Evolutionary conservation across 2,329 filamentous ascomycete species (phyloP).

Genomic region (Sporothrix protearum): DNA sequence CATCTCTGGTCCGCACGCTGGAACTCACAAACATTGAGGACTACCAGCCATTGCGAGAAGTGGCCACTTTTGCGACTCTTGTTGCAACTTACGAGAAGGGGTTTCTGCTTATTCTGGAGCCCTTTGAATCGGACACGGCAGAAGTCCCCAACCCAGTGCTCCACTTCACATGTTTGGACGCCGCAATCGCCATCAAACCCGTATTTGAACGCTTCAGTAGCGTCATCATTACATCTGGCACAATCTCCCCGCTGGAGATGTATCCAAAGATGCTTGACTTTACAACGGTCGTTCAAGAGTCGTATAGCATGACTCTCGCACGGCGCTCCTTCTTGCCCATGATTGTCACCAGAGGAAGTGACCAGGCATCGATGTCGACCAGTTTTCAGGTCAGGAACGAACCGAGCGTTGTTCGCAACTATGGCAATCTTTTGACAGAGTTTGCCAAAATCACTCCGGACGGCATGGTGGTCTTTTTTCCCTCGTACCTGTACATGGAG

Average conservation of each 20-base stretch:
- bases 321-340: slow-evolving; percentile 94
- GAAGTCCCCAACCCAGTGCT: slow-evolving; percentile 96
- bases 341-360: slow-evolving; percentile 92
- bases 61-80: slow-evolving; percentile 93
- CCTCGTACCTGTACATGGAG: slow-evolving; percentile 98
- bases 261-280: slow-evolving; percentile 99
- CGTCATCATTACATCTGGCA: slow-evolving; percentile 97
- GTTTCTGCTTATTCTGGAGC: slow-evolving; percentile 93
- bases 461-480: slow-evolving; percentile 98
- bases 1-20: slow-evolving; percentile 88
- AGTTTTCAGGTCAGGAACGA: slow-evolving; percentile 95
- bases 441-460: slow-evolving; percentile 96
- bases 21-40: slow-evolving; percentile 98
- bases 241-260: slow-evolving; percentile 95
- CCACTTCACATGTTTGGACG: slow-evolving; percentile 94
- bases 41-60: slow-evolving; percentile 93
- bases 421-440: slow-evolving; percentile 87
- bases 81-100: slow-evolving; percentile 96
- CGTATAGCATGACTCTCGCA: slow-evolving; percentile 94
- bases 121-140: slow-evolving; percentile 90
- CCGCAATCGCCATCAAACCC: slow-evolving; percentile 94
- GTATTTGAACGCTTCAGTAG: slow-evolving; percentile 97
- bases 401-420: slow-evolving; percentile 93
- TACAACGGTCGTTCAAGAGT: slow-evolving; percentile 87
- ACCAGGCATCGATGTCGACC: slow-evolving; percentile 89